These are phyloP conservation scores for Cladochytrium replicatum DNA, from an alignment of 192 early-diverging fungal genomes.

Conservation along the genomic window DNA sequence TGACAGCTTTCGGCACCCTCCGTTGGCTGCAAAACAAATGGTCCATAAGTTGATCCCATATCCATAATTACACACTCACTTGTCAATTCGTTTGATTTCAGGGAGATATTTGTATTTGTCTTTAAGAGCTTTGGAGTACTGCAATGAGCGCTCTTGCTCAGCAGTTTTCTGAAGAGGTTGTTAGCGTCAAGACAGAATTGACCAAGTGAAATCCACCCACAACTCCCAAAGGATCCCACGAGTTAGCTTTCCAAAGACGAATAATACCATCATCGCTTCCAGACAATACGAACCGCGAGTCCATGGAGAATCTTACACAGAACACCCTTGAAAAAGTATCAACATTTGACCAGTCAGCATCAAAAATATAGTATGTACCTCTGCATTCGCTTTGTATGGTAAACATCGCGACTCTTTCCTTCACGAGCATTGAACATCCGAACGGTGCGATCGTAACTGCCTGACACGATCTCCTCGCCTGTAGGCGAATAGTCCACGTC, in stretches of 20 bases:
- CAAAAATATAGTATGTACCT: too few species aligned
- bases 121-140: conserved; percentile 83
- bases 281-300: conserved; percentile 86
- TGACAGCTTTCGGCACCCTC: conserved; percentile 73
- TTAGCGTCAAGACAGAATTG: too few species aligned
- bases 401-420: conserved; percentile 84
- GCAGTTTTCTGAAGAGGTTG: conserved; percentile 28
- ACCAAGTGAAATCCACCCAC: too few species aligned
- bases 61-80: conserved; percentile 9
- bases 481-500: conserved; percentile 98
- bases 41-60: too few species aligned
- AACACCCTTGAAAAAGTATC: conserved; percentile 59
- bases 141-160: conserved; percentile 65
- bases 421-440: conserved; percentile 72
- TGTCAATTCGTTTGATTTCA: conserved; percentile 76
- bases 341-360: background rate
- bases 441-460: conserved; percentile 88
- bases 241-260: conserved; percentile 91
- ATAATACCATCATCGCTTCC: conserved; percentile 97
- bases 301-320: conserved; percentile 87
- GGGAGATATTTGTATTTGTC: conserved; percentile 85
- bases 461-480: conserved; percentile 90
- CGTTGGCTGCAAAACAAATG: conserved; percentile 53
- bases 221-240: conserved; percentile 74
- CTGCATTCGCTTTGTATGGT: conserved; percentile 99